A percentile compares a stretch with the other conserved stretches of the same genome.
Conservation (phyloP, 2,329 filamentous ascomycete genomes). For the Talaromyces sp. region DNA sequence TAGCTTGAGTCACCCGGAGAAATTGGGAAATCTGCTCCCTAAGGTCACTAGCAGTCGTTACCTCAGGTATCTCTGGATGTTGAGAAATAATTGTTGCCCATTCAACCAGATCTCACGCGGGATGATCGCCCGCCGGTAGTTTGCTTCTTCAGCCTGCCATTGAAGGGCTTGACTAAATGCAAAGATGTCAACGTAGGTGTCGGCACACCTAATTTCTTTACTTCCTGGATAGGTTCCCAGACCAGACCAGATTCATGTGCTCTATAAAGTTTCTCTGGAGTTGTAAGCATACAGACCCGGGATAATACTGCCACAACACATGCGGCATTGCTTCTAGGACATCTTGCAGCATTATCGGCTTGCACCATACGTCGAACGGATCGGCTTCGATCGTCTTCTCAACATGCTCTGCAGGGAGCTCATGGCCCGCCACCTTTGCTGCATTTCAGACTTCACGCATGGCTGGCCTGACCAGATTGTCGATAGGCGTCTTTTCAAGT, state of each 20-base stretch:
- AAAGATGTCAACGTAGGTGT: neutral
- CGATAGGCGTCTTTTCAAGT: neutral
- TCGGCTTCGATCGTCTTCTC: neutral
- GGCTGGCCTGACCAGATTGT: neutral
- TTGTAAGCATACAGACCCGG: neutral
- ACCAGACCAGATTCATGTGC: neutral
- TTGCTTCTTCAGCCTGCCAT: neutral
- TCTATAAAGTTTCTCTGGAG: neutral
- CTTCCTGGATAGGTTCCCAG: neutral
- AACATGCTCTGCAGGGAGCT: neutral
- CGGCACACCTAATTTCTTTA: neutral
- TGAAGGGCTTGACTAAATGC: neutral
- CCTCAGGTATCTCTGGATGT: no score
- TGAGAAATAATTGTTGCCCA: no score
- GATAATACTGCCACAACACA: neutral
- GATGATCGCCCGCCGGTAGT: neutral
- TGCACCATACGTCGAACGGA: neutral
- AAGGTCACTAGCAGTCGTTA: no score
- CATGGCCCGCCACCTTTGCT: neutral
- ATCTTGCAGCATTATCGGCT: neutral
- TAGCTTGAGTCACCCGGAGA: no score
- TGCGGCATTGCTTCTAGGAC: neutral
- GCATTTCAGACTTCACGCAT: neutral
- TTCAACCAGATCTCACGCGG: no score
- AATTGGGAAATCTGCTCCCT: no score